phyloP scores from a whole-genome alignment of 495 filamentous ascomycete species.

The Jackrogersella minutella region DNA sequence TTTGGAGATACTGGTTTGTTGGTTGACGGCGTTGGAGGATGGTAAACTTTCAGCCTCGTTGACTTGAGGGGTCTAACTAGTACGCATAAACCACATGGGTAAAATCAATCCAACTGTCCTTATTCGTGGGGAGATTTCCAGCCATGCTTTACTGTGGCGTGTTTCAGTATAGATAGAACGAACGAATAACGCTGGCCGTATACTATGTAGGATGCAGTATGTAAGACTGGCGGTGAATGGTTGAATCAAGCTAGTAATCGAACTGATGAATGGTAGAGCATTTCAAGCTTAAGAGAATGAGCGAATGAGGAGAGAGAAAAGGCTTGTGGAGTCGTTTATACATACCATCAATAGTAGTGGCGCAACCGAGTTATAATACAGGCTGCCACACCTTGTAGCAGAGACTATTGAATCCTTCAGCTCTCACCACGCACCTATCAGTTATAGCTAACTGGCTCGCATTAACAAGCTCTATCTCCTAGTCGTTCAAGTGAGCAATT shows the following conservation, averaged over 20 bases:
- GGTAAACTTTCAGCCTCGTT: neutral
- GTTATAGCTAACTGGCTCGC: neutral
- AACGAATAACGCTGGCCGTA: constrained; percentile 6
- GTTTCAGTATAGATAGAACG: constrained; percentile 7
- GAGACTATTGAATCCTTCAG: constrained; percentile 9
- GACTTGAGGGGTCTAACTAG: neutral
- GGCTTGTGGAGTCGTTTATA: neutral
- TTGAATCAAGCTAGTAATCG: constrained; percentile 8
- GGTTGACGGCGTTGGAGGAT: neutral
- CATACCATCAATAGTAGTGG: too few species aligned
- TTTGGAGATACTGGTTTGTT: neutral
- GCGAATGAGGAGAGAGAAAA: constrained; percentile 21
- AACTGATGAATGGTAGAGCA: constrained; percentile 3
- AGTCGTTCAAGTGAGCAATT: neutral
- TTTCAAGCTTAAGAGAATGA: neutral
- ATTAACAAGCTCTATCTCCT: constrained; percentile 14
- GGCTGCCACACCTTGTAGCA: constrained; percentile 1
- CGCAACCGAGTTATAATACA: constrained; percentile 14
- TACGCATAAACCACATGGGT: too few species aligned
- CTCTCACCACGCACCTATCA: constrained; percentile 3
- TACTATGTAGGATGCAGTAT: constrained; percentile 19
- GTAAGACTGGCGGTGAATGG: constrained; percentile 34
- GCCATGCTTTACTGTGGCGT: constrained; percentile 10
- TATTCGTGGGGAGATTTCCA: neutral
- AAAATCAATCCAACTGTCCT: neutral